Evolutionary conservation across 2,329 filamentous ascomycete genomes (phyloP).

Genomic region (Dothistroma septosporum): DNA sequence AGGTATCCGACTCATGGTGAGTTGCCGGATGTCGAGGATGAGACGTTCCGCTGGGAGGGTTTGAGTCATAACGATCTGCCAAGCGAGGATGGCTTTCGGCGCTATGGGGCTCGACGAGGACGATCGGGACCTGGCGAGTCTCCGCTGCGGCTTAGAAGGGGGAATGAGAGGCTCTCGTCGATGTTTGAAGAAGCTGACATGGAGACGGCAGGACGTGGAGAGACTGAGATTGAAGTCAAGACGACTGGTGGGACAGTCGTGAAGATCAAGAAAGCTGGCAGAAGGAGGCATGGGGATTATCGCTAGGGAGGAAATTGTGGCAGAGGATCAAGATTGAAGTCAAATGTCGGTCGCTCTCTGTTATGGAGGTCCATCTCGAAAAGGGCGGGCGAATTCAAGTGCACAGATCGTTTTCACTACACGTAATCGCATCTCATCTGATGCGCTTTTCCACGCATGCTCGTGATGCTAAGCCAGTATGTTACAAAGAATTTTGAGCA

Average conservation of each 20-base stretch:
- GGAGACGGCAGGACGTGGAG: neutral
- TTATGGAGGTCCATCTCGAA: too few species aligned
- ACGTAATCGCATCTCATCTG: neutral
- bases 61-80: neutral
- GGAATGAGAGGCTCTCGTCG: neutral
- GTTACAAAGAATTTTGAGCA: neutral
- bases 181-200: neutral
- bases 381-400: neutral
- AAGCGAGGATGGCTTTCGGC: neutral
- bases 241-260: neutral
- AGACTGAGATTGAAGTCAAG: neutral
- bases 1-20: neutral
- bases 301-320: neutral
- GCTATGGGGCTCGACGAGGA: neutral
- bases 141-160: neutral
- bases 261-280: neutral
- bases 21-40: neutral
- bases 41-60: neutral
- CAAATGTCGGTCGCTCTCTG: too few species aligned
- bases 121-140: neutral
- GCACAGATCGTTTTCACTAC: neutral
- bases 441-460: neutral
- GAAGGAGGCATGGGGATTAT: neutral
- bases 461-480: neutral
- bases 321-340: too few species aligned